Evolutionary conservation across 805 yeast genomes (phyloP), one percentile per base, ranked within the genome.

Genomic region (Ogataea methanolica): DNA sequence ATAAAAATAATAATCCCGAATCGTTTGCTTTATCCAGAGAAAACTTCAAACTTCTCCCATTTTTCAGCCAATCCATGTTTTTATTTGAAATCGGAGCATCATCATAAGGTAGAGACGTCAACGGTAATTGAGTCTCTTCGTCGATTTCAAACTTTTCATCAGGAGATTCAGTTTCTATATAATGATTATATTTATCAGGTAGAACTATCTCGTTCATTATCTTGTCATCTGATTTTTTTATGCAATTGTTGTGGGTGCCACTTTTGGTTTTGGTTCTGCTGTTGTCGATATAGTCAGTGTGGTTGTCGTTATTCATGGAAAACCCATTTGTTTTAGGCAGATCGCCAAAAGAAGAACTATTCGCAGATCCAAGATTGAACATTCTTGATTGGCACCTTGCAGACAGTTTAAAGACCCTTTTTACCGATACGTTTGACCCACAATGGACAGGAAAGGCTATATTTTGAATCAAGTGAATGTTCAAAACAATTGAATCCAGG

Each of bases 1-100:
- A 63, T 17, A 72, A 56, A 58, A 60, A 76, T 11, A 71, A 66
- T 33, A 73, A 55, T 22, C 76, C 78, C 34, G 67, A 61, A 16
- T 69, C 67, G 7, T 62, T 71, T 45, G 59, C 62, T 31, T 69
- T 79, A 53, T 82, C 80, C 60, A 67, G 64, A 68, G 68, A 72
- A 64, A 68, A 82, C 55, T 62, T 75, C 52, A 67, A 69, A 21
- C 59, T 60, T 47, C 73, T 62, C 1, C 72, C 67, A 7, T 61
- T 54, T 34, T 62, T 51, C 19, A 60, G 57, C 70, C 71, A 72
- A n/a, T 52, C 49, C 4, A 55, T 57, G 40, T 67, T 63, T 31
- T 63, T 61, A 19, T 45, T 46, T 9, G 52, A 60, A 8, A 59
- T 39, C 15, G 71, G 69, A 7, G 61, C 65, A 1, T 70, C 74